Conservation (phyloP, 495 filamentous ascomycete species). For the Penicillium maclennaniae region DNA sequence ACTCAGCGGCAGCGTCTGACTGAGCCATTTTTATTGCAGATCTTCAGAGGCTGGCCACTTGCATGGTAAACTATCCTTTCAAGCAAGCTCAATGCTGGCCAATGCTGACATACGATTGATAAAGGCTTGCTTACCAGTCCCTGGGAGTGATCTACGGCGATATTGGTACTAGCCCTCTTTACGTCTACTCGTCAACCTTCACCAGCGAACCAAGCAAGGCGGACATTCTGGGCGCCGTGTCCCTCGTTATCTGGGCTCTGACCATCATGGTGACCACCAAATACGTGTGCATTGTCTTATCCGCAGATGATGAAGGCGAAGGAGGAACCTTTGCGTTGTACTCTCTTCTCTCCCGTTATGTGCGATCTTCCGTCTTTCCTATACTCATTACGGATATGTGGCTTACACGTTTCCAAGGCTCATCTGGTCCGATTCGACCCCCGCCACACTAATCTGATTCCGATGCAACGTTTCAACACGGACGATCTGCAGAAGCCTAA, state of each 20-base stretch:
- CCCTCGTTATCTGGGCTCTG: conserved; percentile 71
- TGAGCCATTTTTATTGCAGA: not conserved
- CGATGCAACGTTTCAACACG: conserved; percentile 55
- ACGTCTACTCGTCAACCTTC: conserved; percentile 70
- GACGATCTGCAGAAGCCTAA: conserved; percentile 50
- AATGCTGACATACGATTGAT: not conserved
- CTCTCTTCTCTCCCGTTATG: conserved; percentile 63
- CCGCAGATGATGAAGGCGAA: conserved; percentile 71
- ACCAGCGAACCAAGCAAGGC: conserved; percentile 49
- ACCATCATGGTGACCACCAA: conserved; percentile 71
- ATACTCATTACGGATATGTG: not conserved
- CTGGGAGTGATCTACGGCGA: conserved; percentile 72
- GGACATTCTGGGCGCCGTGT: conserved; percentile 64
- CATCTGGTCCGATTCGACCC: conserved; percentile 16
- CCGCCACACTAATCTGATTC: conserved; percentile 28
- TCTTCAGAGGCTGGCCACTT: conserved; percentile 5
- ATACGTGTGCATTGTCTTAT: conserved; percentile 64
- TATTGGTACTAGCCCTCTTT: conserved; percentile 69
- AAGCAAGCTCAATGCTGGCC: not conserved
- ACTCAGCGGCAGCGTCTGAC: not conserved
- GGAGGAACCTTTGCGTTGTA: conserved; percentile 72
- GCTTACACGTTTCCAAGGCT: conserved; percentile 13
- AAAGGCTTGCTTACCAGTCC: conserved; percentile 59
- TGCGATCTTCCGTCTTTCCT: conserved; percentile 29
- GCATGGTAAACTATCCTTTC: not conserved